Percentiles rank a stretch among this genome's conserved stretches.
phyloP scores from a whole-genome alignment of 2,329 filamentous ascomycete genomes.

The Alternaria alternata region DNA sequence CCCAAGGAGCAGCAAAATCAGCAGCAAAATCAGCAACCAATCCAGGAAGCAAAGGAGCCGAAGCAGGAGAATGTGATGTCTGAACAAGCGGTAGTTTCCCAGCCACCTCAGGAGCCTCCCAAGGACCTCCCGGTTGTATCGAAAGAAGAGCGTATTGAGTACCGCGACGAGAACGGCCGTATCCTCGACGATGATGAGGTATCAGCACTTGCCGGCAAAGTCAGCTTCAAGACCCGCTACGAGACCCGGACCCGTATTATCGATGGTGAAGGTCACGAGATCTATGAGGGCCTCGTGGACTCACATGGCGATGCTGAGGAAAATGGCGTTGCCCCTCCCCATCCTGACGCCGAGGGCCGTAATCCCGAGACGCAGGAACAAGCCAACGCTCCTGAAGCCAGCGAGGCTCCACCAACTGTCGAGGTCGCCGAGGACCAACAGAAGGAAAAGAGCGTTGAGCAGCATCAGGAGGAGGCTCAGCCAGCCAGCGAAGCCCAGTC shows the following conservation, averaged over 20 bases:
- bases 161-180: slow-evolving; percentile 93
- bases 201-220: slow-evolving; percentile 84
- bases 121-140: slow-evolving; percentile 52
- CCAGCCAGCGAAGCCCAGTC: slow-evolving; percentile 51
- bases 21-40: slow-evolving; percentile 7
- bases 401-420: slow-evolving; percentile 52
- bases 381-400: slow-evolving; percentile 50
- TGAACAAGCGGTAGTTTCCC: slow-evolving; percentile 42
- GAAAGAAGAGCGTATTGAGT: slow-evolving; percentile 86
- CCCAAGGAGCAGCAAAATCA: slow-evolving; percentile 14
- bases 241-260: slow-evolving; percentile 91
- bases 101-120: slow-evolving; percentile 33
- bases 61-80: slow-evolving; percentile 35
- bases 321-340: slow-evolving; percentile 58
- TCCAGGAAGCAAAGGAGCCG: slow-evolving; percentile 18
- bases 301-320: slow-evolving; percentile 42
- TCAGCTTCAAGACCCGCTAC: slow-evolving; percentile 93
- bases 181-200: slow-evolving; percentile 85
- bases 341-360: slow-evolving; percentile 65
- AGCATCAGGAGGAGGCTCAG: slow-evolving; percentile 44
- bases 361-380: slow-evolving; percentile 64
- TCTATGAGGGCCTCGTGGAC: slow-evolving; percentile 60
- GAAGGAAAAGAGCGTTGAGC: slow-evolving; percentile 56
- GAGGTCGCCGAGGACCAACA: slow-evolving; percentile 52
- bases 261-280: slow-evolving; percentile 79